Evolutionary conservation across 2,329 filamentous ascomycete species (phyloP).

Genomic region (Alternaria gaisen): DNA sequence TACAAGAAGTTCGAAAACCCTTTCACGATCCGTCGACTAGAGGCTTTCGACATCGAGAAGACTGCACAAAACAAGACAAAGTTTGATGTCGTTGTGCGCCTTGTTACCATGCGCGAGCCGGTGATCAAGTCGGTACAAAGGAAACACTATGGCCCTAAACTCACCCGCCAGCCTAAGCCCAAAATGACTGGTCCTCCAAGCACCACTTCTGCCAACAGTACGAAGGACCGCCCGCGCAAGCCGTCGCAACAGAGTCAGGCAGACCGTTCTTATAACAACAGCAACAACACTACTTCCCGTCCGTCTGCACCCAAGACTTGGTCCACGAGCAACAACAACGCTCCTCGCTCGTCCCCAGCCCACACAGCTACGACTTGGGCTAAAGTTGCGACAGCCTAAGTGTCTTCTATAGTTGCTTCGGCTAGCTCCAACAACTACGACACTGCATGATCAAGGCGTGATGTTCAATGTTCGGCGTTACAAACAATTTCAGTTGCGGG

Average conservation of each 20-base stretch:
- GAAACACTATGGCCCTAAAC: conserved; percentile 34
- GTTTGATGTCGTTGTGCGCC: conserved; percentile 40
- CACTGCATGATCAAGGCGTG: background rate
- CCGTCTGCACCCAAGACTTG: conserved; percentile 39
- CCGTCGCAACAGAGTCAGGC: conserved; percentile 41
- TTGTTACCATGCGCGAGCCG: conserved; percentile 36
- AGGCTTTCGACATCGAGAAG: conserved; percentile 39
- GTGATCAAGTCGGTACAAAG: conserved; percentile 42
- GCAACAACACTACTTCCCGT: conserved; percentile 26
- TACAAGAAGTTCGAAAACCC: conserved; percentile 41
- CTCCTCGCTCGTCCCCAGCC: conserved; percentile 29
- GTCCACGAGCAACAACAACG: conserved; percentile 31
- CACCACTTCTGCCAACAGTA: conserved; percentile 24
- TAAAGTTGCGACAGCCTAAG: conserved; percentile 36
- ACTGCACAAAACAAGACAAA: conserved; percentile 27
- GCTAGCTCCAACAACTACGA: background rate
- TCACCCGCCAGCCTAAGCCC: conserved; percentile 31
- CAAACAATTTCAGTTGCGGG: conserved; percentile 3
- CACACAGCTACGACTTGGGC: conserved; percentile 34
- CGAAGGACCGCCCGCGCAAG: conserved; percentile 43
- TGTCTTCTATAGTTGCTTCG: background rate
- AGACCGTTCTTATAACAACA: conserved; percentile 34
- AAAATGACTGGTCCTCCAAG: conserved; percentile 36
- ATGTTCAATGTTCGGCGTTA: background rate
- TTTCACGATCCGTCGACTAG: conserved; percentile 38